phyloP scores from a whole-genome alignment of 371 early-diverging fungal species.

The Mortierella sp. region DNA sequence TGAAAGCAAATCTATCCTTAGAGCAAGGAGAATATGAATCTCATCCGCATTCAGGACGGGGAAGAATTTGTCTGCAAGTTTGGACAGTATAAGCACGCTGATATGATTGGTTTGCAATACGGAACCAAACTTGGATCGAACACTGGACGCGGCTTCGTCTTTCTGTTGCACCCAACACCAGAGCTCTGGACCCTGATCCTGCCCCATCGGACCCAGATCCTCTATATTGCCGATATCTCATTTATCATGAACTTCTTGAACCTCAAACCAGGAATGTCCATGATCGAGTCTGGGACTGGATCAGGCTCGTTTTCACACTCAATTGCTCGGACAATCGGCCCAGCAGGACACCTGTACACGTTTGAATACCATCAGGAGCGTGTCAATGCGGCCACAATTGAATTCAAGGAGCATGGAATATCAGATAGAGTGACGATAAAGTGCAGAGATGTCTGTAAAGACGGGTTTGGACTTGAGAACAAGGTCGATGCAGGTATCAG shows the following conservation, averaged over 20 bases:
- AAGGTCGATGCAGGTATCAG: slow-evolving; percentile 76
- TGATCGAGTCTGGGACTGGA: slow-evolving; percentile 96
- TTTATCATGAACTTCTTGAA: slow-evolving; percentile 82
- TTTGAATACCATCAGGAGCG: slow-evolving; percentile 94
- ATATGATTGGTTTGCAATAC: slow-evolving; percentile 86
- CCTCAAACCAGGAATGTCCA: slow-evolving; percentile 84
- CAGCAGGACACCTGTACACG: slow-evolving; percentile 86
- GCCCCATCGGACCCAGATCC: slow-evolving; percentile 96
- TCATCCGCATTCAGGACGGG: slow-evolving; percentile 65
- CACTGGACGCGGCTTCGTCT: slow-evolving; percentile 81
- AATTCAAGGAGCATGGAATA: slow-evolving; percentile 85
- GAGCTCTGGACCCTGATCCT: slow-evolving; percentile 94
- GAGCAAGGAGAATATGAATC: slow-evolving; percentile 59
- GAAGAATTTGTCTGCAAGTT: slow-evolving; percentile 74
- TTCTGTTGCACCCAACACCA: slow-evolving; percentile 91
- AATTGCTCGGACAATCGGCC: slow-evolving; percentile 87
- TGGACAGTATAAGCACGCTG: slow-evolving; percentile 79
- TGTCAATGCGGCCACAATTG: slow-evolving; percentile 72
- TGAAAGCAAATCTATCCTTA: background rate
- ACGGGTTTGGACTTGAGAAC: slow-evolving; percentile 85
- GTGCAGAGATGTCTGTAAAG: slow-evolving; percentile 88
- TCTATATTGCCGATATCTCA: slow-evolving; percentile 93
- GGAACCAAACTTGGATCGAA: slow-evolving; percentile 84
- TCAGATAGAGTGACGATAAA: slow-evolving; percentile 68
- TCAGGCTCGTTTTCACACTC: slow-evolving; percentile 96